Percentiles rank a stretch among this genome's conserved stretches.
Evolutionary conservation across 2,329 filamentous ascomycete genomes (phyloP).

Genomic region (Alternaria arborescens): DNA sequence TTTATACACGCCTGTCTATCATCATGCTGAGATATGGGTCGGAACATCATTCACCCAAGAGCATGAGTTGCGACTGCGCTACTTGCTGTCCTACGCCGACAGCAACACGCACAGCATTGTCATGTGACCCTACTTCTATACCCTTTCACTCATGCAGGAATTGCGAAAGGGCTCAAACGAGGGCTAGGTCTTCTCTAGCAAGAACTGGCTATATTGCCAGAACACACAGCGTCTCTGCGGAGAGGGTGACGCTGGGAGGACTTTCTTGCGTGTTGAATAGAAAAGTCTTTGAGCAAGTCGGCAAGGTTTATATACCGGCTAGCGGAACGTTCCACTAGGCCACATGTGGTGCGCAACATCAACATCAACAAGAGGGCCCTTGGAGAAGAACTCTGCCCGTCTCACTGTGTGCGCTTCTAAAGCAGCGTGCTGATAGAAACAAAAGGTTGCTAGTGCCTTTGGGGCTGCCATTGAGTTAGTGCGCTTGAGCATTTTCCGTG

Average conservation of each 20-base stretch:
- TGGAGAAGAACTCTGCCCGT: background rate
- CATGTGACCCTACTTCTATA: conserved; percentile 45
- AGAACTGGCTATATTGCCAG: conserved; percentile 42
- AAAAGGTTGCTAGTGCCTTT: background rate
- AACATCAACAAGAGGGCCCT: background rate
- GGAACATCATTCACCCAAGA: background rate
- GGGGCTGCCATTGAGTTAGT: background rate
- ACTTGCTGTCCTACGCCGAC: background rate
- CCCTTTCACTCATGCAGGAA: conserved; percentile 42
- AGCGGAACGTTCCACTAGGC: background rate
- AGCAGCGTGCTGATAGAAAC: background rate
- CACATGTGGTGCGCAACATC: background rate
- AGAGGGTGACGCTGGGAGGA: conserved; percentile 42
- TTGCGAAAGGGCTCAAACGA: conserved; percentile 50
- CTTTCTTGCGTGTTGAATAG: conserved; percentile 43
- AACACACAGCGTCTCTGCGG: conserved; percentile 44
- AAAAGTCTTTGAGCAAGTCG: conserved; percentile 9
- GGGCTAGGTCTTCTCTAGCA: conserved; percentile 47
- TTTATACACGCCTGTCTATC: too few relatives aligned
- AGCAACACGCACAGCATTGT: conserved; percentile 9
- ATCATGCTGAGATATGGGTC: background rate
- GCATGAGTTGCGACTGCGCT: background rate
- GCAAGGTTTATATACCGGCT: conserved; percentile 7
- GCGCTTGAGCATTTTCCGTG: conserved; percentile 6
- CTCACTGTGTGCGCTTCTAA: background rate